Percentiles rank a stretch among this genome's conserved stretches.
phyloP scores from a whole-genome alignment of 202 grass and related monocot genomes.

The Saccharum hybrid region DNA sequence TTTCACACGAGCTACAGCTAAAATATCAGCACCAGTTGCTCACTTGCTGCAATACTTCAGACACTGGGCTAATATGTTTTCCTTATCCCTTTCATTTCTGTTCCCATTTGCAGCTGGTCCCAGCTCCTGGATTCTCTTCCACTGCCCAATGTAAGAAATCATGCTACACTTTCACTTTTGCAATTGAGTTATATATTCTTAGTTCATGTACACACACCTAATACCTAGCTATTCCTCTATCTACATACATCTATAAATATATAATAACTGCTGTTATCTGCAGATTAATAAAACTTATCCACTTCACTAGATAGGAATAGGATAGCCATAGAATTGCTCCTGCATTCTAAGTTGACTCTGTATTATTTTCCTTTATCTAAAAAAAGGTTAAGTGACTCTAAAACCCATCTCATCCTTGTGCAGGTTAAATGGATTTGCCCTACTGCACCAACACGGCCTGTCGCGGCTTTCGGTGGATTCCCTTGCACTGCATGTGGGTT shows the following conservation, averaged over 20 bases:
- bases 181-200: constrained; percentile 36
- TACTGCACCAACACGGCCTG: constrained; percentile 80
- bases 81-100: constrained; percentile 20
- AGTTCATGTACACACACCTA: constrained; percentile 23
- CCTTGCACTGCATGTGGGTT: constrained; percentile 91
- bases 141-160: constrained; percentile 82
- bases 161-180: constrained; percentile 33
- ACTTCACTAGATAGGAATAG: constrained; percentile 29
- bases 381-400: neutral
- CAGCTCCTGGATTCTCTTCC: constrained; percentile 90
- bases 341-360: constrained; percentile 23
- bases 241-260: neutral
- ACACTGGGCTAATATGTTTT: constrained; percentile 20
- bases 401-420: constrained; percentile 42
- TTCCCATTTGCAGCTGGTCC: constrained; percentile 79
- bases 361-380: no score
- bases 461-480: constrained; percentile 89
- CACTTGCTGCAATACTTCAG: constrained; percentile 21
- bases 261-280: constrained; percentile 41
- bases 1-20: constrained; percentile 13
- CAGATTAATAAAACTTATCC: constrained; percentile 49
- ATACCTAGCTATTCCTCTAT: constrained; percentile 27
- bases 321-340: constrained; percentile 33
- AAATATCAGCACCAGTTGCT: constrained; percentile 47
- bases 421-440: constrained; percentile 99